A percentile compares a stretch with the other conserved stretches of the same genome.
These are phyloP conservation scores for Ustilago cynodontis DNA, from an alignment of 1,284 basidiomycete species.

Conservation along the genomic window DNA sequence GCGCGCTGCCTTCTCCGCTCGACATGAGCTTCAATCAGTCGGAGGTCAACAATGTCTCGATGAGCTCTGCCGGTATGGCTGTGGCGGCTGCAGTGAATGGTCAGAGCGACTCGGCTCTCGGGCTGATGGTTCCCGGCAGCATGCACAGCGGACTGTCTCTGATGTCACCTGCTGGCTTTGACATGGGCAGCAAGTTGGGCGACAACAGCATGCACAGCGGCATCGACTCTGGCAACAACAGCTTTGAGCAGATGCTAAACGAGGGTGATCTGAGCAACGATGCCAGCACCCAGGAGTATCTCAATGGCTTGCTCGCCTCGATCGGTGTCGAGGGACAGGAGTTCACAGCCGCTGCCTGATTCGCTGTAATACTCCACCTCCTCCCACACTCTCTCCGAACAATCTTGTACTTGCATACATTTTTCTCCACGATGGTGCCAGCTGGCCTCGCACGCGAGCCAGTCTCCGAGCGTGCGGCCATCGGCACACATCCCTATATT, in stretches of 20 bases:
- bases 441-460: constrained; percentile 4
- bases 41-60: constrained; percentile 23
- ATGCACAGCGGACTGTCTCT: constrained; percentile 23
- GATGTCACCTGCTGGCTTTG: constrained; percentile 36
- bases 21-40: constrained; percentile 49
- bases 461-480: not conserved
- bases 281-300: constrained; percentile 46
- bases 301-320: constrained; percentile 47
- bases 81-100: constrained; percentile 19
- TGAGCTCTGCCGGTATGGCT: constrained; percentile 33
- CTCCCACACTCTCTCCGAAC: not conserved
- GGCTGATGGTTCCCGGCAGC: constrained; percentile 35
- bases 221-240: constrained; percentile 41
- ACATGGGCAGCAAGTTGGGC: constrained; percentile 28
- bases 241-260: constrained; percentile 47
- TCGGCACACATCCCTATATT: not conserved
- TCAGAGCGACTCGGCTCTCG: constrained; percentile 28
- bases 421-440: not conserved
- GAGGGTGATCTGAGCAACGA: constrained; percentile 41
- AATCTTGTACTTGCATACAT: not conserved
- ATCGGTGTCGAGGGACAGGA: constrained; percentile 50
- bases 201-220: constrained; percentile 13
- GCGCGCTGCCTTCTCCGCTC: constrained; percentile 46
- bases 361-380: not conserved
- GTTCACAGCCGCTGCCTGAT: constrained; percentile 16